A percentile compares a stretch with the other conserved stretches of the same genome.
Conservation (phyloP, 2,329 filamentous ascomycete species). For the Phyllosticta capitalensis region DNA sequence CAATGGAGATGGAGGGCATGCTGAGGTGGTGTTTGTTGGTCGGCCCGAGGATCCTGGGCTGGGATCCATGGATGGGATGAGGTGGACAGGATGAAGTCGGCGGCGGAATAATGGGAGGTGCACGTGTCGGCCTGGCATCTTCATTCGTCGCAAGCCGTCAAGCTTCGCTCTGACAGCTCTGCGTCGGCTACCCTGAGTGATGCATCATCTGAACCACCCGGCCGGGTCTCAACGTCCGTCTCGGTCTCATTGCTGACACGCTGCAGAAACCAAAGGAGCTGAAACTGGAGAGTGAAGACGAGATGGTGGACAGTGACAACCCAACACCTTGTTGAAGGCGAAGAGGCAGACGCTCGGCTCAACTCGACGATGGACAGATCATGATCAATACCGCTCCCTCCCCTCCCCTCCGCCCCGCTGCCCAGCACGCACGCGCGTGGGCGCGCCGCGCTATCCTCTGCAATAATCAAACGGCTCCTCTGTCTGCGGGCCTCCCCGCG, state of each 20-base stretch:
- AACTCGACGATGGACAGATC: background rate
- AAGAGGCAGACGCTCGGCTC: background rate
- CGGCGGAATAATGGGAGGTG: background rate
- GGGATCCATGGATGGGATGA: no score
- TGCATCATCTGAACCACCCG: background rate
- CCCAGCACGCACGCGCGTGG: background rate
- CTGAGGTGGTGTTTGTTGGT: background rate
- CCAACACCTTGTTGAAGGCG: background rate
- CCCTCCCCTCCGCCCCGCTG: background rate
- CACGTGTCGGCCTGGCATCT: background rate
- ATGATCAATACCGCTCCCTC: background rate
- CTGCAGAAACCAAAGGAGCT: no score
- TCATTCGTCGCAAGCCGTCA: background rate
- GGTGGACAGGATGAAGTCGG: background rate
- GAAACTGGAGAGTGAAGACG: background rate
- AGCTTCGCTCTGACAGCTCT: background rate
- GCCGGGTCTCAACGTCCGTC: background rate
- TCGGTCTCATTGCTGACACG: background rate
- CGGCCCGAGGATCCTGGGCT: background rate
- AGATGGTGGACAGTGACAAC: background rate
- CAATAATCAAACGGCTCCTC: background rate
- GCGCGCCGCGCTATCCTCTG: background rate
- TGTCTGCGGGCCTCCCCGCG: background rate
- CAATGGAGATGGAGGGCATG: background rate
- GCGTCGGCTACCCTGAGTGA: background rate